These are phyloP conservation scores for Raphidocelis subcapitata DNA, from an alignment of 139 green algal genomes.

Conservation along the genomic window DNA sequence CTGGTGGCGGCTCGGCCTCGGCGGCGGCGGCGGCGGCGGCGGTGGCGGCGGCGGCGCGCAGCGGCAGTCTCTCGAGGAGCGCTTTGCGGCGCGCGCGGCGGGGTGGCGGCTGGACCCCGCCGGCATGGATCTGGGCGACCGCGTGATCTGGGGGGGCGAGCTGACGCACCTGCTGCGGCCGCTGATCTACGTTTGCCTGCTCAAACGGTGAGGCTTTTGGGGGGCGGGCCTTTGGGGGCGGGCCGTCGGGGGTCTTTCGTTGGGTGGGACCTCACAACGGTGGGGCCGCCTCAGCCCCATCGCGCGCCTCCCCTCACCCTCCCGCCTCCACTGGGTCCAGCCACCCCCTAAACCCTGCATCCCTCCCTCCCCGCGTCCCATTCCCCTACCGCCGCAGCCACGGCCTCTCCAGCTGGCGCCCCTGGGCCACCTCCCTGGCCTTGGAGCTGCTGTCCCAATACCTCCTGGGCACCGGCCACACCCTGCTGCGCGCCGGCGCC, in stretches of 20 bases:
- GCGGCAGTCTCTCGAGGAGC: conserved; percentile 5
- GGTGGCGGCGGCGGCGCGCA: neutral
- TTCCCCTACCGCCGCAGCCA: conserved; percentile 25
- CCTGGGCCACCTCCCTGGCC: conserved; percentile 52
- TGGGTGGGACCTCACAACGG: too few species aligned
- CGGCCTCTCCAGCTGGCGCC: conserved; percentile 53
- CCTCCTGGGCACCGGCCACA: conserved; percentile 17
- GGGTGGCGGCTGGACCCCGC: conserved; percentile 9
- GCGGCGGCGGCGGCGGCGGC: conserved; percentile 8
- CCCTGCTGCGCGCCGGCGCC: conserved; percentile 19
- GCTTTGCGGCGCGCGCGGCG: too few species aligned
- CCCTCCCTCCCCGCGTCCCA: too few species aligned
- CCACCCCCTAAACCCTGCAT: too few species aligned
- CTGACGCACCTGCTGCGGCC: conserved; percentile 71
- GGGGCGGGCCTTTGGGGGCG: too few species aligned
- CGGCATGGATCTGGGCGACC: conserved; percentile 25
- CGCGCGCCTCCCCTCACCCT: too few species aligned
- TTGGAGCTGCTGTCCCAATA: conserved; percentile 47
- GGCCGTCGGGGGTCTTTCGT: too few species aligned
- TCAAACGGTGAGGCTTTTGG: conserved; percentile 50
- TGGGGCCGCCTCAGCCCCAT: too few species aligned
- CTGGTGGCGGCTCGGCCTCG: too few species aligned
- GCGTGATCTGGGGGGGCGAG: conserved; percentile 60
- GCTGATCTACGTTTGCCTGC: conserved; percentile 63
- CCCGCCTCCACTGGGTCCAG: too few species aligned